Conservation (phyloP, 805 yeast genomes). For the Suhomyces pyralidae region DNA sequence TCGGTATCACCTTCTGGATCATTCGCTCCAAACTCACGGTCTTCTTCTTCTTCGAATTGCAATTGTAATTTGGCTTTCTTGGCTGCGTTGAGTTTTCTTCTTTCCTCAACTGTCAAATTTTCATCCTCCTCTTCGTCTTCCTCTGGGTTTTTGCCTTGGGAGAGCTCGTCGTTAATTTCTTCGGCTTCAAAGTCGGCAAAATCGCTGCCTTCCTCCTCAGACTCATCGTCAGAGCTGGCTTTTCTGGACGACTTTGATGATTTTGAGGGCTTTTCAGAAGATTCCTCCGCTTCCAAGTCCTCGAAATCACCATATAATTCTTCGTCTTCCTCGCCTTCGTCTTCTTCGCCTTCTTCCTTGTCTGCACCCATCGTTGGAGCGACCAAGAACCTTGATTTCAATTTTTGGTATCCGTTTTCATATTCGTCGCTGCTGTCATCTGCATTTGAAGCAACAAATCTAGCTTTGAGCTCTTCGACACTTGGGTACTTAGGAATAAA, state of each 20-base stretch:
- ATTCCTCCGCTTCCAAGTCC: conserved; percentile 29
- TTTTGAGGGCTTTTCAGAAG: conserved; percentile 13
- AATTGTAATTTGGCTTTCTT: conserved; percentile 84
- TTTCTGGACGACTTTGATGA: conserved; percentile 27
- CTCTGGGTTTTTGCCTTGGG: conserved; percentile 40
- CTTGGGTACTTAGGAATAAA: conserved; percentile 35
- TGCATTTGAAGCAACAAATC: conserved; percentile 38
- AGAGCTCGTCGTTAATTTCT: conserved; percentile 41
- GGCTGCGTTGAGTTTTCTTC: conserved; percentile 77
- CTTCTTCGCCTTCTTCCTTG: conserved; percentile 21
- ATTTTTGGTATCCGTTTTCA: conserved; percentile 37
- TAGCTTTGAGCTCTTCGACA: conserved; percentile 42
- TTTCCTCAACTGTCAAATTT: conserved; percentile 61
- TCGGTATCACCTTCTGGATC: conserved; percentile 71
- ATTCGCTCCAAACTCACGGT: conserved; percentile 61
- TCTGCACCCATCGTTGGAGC: conserved; percentile 48
- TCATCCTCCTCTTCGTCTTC: conserved; percentile 40
- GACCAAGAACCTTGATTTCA: conserved; percentile 49
- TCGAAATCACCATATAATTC: conserved; percentile 36
- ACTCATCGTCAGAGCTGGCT: conserved; percentile 34
- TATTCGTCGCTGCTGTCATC: conserved; percentile 32
- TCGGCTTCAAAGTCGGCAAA: conserved; percentile 57
- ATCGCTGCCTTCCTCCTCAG: conserved; percentile 27
- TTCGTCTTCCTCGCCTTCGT: conserved; percentile 26
- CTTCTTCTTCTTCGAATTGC: conserved; percentile 85